phyloP scores from a whole-genome alignment of 2,329 filamentous ascomycete genomes.

The Didymella exigua region DNA sequence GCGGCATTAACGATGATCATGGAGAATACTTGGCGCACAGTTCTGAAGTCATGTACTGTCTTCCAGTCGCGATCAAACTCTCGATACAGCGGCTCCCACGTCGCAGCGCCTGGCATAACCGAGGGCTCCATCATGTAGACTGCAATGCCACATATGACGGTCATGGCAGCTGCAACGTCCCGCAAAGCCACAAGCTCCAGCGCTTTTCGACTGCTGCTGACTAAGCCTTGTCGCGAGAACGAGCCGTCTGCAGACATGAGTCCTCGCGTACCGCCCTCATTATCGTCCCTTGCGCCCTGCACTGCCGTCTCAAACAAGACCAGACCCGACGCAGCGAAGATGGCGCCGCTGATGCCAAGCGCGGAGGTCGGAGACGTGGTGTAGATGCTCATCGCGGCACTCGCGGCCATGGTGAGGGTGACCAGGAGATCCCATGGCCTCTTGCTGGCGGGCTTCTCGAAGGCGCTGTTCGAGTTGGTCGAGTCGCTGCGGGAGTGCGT shows the following conservation, averaged over 20 bases:
- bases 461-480: constrained; percentile 20
- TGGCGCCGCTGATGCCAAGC: constrained; percentile 51
- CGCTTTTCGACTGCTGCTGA: constrained; percentile 30
- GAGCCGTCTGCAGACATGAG: constrained; percentile 46
- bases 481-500: constrained; percentile 29
- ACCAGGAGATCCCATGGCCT: constrained; percentile 40
- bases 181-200: constrained; percentile 37
- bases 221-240: constrained; percentile 31
- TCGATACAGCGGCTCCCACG: constrained; percentile 37
- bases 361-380: constrained; percentile 44
- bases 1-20: constrained; percentile 33
- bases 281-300: constrained; percentile 31
- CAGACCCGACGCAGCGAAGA: constrained; percentile 50
- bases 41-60: constrained; percentile 32
- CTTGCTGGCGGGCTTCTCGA: constrained; percentile 22
- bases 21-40: constrained; percentile 33
- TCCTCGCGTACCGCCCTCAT: constrained; percentile 32
- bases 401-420: constrained; percentile 44
- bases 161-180: constrained; percentile 38
- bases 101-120: constrained; percentile 29
- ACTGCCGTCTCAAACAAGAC: constrained; percentile 49
- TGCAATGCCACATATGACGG: constrained; percentile 35
- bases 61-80: constrained; percentile 36
- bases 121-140: constrained; percentile 38
- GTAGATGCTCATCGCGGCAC: constrained; percentile 44